These are phyloP conservation scores for Suaeda aralocaspica DNA, from an alignment of 148 eudicot genomes.

Conservation along the genomic window DNA sequence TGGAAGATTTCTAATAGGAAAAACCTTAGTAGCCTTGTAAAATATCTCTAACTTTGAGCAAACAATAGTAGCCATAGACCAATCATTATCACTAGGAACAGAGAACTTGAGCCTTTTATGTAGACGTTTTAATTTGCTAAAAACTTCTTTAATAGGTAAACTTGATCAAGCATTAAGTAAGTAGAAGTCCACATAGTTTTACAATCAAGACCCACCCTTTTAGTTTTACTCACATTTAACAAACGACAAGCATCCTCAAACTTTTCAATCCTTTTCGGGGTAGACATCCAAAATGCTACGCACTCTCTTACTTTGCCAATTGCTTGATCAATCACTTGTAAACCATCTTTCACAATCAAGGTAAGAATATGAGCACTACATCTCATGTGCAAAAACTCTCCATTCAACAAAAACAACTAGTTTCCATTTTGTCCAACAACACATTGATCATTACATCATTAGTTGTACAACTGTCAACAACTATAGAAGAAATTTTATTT, in stretches of 20 bases:
- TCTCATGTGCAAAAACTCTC: conserved; percentile 1
- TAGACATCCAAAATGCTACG: conserved; percentile 9
- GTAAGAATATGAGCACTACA: conserved; percentile 12
- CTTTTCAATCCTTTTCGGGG: conserved; percentile 10
- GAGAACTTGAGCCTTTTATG: not conserved
- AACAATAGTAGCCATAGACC: not conserved
- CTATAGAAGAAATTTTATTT: not conserved
- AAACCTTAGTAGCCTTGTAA: not conserved
- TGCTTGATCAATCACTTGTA: not conserved
- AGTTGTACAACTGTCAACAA: conserved; percentile 12
- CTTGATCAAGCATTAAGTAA: too few species aligned
- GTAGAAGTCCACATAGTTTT: not conserved
- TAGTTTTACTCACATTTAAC: not conserved
- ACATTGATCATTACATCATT: conserved; percentile 14
- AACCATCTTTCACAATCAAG: conserved; percentile 5
- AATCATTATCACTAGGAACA: not conserved
- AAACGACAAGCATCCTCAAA: conserved; percentile 10
- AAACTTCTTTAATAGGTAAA: not conserved
- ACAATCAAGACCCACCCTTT: not conserved
- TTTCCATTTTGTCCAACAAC: not conserved
- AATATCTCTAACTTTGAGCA: not conserved
- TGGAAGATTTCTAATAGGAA: not conserved
- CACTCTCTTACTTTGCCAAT: not conserved
- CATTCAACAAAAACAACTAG: too few species aligned
- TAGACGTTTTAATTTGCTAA: not conserved